Evolutionary conservation across 768 basidiomycete species (phyloP).

Genomic region (Collybia sordida): DNA sequence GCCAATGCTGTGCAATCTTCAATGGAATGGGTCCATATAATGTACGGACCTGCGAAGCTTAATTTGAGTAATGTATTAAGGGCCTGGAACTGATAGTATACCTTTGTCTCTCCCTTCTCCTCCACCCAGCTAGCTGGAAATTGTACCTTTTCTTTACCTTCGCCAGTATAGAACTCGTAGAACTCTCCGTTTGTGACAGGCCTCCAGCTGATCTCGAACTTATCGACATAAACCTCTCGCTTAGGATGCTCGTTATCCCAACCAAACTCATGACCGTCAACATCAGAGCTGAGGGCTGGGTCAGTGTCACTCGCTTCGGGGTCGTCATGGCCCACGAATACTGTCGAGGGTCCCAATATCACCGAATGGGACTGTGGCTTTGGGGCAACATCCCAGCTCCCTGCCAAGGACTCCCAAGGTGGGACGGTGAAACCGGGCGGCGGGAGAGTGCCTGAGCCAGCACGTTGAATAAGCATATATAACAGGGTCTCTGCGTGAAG

Average conservation of each 20-base stretch:
- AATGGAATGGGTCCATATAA: slow-evolving; percentile 84
- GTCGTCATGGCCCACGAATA: slow-evolving; percentile 85
- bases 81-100: slow-evolving; percentile 21
- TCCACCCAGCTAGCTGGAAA: slow-evolving; percentile 78
- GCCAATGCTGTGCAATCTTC: slow-evolving; percentile 81
- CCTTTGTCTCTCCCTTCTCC: slow-evolving; percentile 47
- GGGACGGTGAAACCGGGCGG: slow-evolving; percentile 77
- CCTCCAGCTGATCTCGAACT: slow-evolving; percentile 80
- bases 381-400: slow-evolving; percentile 49
- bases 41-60: slow-evolving; percentile 63
- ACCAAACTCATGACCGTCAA: slow-evolving; percentile 70
- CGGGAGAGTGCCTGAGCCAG: slow-evolving; percentile 75
- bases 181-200: slow-evolving; percentile 92
- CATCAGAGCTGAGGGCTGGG: slow-evolving; percentile 29
- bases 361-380: slow-evolving; percentile 43
- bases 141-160: slow-evolving; percentile 42
- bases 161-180: slow-evolving; percentile 55
- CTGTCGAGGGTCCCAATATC: slow-evolving; percentile 53
- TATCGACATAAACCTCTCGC: slow-evolving; percentile 53
- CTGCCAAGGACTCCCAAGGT: slow-evolving; percentile 58
- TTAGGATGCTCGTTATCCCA: slow-evolving; percentile 94
- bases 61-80: not conserved
- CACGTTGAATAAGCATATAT: slow-evolving; percentile 90
- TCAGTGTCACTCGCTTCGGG: slow-evolving; percentile 63
- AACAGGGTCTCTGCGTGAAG: slow-evolving; percentile 90